These are phyloP conservation scores for Chrysanthemum lavandulifolium DNA, from an alignment of 129 eudicot species.

Conservation along the genomic window DNA sequence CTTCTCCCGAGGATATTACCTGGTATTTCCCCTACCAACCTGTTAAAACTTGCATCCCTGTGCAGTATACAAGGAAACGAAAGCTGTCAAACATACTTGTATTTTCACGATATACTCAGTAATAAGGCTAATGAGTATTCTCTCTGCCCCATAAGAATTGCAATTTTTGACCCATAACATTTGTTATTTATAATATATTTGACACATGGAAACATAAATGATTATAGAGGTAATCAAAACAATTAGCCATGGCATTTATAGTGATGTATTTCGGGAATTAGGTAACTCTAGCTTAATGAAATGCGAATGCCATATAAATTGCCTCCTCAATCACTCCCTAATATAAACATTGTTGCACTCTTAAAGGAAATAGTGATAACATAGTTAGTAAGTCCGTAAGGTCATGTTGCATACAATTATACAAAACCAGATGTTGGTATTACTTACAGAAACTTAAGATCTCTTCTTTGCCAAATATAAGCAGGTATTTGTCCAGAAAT, in stretches of 20 bases:
- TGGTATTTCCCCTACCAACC: conserved; percentile 55
- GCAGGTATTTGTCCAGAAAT: conserved; percentile 55
- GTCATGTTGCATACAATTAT: too few relatives aligned
- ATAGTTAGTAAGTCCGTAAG: too few relatives aligned
- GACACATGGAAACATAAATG: not conserved
- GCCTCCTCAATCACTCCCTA: too few relatives aligned
- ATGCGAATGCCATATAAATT: too few relatives aligned
- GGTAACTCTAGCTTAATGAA: too few relatives aligned
- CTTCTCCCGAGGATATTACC: conserved; percentile 39
- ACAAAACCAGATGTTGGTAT: not conserved
- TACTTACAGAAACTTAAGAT: conserved; percentile 52
- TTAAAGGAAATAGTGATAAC: too few relatives aligned
- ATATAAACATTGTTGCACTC: too few relatives aligned
- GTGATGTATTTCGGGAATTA: too few relatives aligned
- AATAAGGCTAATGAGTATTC: not conserved
- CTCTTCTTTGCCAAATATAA: conserved; percentile 46
- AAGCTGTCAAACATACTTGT: not conserved
- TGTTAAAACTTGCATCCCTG: conserved; percentile 67
- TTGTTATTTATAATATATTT: too few relatives aligned
- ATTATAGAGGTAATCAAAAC: not conserved
- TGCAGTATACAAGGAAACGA: conserved; percentile 1
- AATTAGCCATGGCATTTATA: too few relatives aligned
- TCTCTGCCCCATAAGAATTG: not conserved
- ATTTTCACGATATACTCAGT: not conserved
- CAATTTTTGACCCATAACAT: conserved; percentile 13